Base-by-base conservation (phyloP, 495 filamentous ascomycete species). In the Penicillium coprophilum region DNA sequence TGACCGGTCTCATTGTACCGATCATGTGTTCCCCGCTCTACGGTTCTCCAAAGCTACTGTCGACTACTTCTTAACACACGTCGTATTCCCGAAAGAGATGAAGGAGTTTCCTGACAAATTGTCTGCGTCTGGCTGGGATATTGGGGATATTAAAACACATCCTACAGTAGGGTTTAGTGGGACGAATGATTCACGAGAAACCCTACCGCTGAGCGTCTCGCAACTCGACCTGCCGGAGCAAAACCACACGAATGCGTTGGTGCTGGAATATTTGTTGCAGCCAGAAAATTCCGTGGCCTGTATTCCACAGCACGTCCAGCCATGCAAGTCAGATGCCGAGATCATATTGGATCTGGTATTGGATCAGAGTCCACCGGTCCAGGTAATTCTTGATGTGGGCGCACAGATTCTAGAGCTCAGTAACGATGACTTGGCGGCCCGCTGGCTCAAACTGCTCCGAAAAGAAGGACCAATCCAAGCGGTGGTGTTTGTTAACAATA, bases 331-430 rank as follows among this genome's bases (percentile, higher is more conserved):
- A 8, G 61, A 77, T 21, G 78, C 79, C 1, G 65, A 81, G 7
- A 49, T 56, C 13, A 60, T 90, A 0, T 61, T 90, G 0, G 45
- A 72, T 4, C 70, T 72, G 28, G 72, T 85, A 0, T 65, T 61
- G 1, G 45, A 23, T 1, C 66, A 81, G 36, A 28, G 70, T 0
- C 75, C 70, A 0, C 73, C 73, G 0, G 69, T 76, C 7, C 76
- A 72, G 10, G 86, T 92, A 0, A 81, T 92, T 13, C 73, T 92
- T 0, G 87, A 93, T 62, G 86, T 88, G 0, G 88, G 88, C 0
- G 89, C 88, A 0, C 87, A 90, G 60, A 82, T 91, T 11, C 62
- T 91, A 3, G 86, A 89, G 46, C 68, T 84, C 1, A 75, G 69
- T 45, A 91, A 90, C 52, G 3, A 58, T 0, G 67, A 81, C 17